Evolutionary conservation across 306 rosid species (phyloP).

Genomic region (Lathyrus tuberosus): DNA sequence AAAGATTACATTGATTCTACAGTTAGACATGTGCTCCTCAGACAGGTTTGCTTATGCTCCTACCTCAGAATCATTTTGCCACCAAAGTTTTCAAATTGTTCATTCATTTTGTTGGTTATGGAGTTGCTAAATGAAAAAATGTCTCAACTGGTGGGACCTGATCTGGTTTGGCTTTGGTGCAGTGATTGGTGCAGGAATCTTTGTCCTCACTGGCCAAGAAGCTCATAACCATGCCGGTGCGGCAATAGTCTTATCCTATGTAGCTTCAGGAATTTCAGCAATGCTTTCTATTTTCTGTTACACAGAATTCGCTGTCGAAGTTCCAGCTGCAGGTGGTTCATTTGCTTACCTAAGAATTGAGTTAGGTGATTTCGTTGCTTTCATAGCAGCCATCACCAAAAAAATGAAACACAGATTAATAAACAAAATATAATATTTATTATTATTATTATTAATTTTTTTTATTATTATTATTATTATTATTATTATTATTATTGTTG

Average conservation of each 20-base stretch:
- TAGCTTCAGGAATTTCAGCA: conserved; percentile 75
- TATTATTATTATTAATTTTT: too few relatives aligned
- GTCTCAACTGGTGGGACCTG: conserved; percentile 80
- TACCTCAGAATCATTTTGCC: too few relatives aligned
- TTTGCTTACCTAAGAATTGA: conserved; percentile 80
- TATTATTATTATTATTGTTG: too few relatives aligned
- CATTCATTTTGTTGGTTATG: too few relatives aligned
- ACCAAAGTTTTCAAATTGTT: too few relatives aligned
- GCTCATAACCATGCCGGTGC: conserved; percentile 62
- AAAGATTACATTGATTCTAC: too few relatives aligned
- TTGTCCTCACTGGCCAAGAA: conserved; percentile 74
- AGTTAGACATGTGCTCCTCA: too few relatives aligned
- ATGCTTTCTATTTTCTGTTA: conserved; percentile 86
- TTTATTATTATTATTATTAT: too few relatives aligned
- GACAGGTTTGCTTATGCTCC: too few relatives aligned
- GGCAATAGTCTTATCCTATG: conserved; percentile 67
- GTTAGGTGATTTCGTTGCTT: conserved; percentile 79
- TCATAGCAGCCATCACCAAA: conserved; percentile 86
- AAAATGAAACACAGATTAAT: too few relatives aligned
- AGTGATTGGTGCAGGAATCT: conserved; percentile 81
- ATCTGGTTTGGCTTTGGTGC: conserved; percentile 89
- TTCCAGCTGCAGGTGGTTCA: conserved; percentile 83
- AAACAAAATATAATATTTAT: too few relatives aligned
- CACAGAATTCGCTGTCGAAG: conserved; percentile 76
- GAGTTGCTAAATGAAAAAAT: conserved; percentile 57